Evolutionary conservation across 2,329 filamentous ascomycete genomes (phyloP), one percentile per base, ranked within the genome.

Genomic region (Ilyonectria destructans): DNA sequence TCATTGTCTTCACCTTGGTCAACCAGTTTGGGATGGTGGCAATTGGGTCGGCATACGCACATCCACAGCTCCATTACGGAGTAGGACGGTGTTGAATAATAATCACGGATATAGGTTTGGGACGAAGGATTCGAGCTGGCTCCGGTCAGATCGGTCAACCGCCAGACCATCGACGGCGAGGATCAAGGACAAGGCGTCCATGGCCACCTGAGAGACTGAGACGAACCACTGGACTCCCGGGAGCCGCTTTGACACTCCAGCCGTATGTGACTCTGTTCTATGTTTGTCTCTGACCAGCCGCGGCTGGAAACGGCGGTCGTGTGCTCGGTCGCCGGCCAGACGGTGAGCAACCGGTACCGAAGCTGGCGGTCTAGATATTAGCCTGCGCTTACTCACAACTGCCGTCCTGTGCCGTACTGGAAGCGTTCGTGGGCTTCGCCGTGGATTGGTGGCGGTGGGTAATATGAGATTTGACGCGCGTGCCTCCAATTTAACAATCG

Each of bases 401-500:
- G 37, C 37, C 15, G 15, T 35, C 33, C 52, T 43, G 60, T 48
- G 52, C 29, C 54, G 52, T 33, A 51, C 31, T 56, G 59, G 58
- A 58, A 58, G 64, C 58, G 58, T 49, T 46, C 52, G 59, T 57
- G 33, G 45, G 37, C 31, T 31, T 33, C 7, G 17, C 35, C 33
- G 21, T 61, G 58, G 45, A 56, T 58, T 62, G 58, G 58, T 26
- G 5, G 48, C n/a, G 37, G 58, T 62, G 64, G 55, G 31, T 67
- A 51, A 26, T 9, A 48, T 40, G 51, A 63, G 58, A 61, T 48
- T 58, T 51, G 65, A 35, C 56, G 51, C 59, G 29, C 52, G 67
- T 63, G 52, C 67, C 67, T 69, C 45, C 51, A 69, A 67, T 69
- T 69, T 51, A 69, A 69, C 65, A 52, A 33, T 46, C 58, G 43